Conservation (phyloP, 495 filamentous ascomycete genomes). For the Lichina pygmaea region DNA sequence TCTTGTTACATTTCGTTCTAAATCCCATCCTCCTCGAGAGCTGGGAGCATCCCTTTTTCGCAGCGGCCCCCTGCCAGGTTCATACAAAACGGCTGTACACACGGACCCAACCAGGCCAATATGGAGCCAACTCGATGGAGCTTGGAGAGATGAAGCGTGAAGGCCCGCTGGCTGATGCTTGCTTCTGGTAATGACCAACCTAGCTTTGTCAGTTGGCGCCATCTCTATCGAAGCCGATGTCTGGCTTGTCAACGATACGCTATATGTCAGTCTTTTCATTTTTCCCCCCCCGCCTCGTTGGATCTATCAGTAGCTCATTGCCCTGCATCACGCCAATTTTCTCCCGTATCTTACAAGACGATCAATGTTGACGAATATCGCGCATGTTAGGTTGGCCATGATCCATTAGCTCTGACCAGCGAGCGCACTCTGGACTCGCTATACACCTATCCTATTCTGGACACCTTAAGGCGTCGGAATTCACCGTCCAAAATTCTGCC, state of each 20-base stretch:
- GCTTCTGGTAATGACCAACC: slow-evolving; percentile 17
- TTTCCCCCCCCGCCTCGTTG: too few species aligned
- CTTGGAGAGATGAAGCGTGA: not conserved
- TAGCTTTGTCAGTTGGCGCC: slow-evolving; percentile 39
- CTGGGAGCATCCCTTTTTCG: too few species aligned
- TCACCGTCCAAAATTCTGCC: slow-evolving; percentile 15
- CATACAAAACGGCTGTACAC: not conserved
- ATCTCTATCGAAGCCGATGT: slow-evolving; percentile 65
- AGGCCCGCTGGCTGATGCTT: slow-evolving; percentile 4
- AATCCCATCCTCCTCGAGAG: too few species aligned
- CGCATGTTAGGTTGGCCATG: slow-evolving; percentile 24
- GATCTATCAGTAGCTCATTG: too few species aligned
- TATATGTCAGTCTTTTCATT: slow-evolving; percentile 12
- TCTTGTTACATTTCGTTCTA: not conserved
- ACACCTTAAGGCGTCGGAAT: slow-evolving; percentile 27
- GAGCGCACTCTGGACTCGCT: slow-evolving; percentile 31
- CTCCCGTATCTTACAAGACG: too few species aligned
- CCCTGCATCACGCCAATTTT: too few species aligned
- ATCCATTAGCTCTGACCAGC: slow-evolving; percentile 19
- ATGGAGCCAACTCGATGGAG: too few species aligned
- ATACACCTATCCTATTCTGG: slow-evolving; percentile 36
- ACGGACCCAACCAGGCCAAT: not conserved
- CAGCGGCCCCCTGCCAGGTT: not conserved
- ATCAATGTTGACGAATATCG: not conserved
- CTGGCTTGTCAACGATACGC: slow-evolving; percentile 47